Evolutionary conservation across 106 monocot genomes (phyloP).

Genomic region (Posidonia australis): DNA sequence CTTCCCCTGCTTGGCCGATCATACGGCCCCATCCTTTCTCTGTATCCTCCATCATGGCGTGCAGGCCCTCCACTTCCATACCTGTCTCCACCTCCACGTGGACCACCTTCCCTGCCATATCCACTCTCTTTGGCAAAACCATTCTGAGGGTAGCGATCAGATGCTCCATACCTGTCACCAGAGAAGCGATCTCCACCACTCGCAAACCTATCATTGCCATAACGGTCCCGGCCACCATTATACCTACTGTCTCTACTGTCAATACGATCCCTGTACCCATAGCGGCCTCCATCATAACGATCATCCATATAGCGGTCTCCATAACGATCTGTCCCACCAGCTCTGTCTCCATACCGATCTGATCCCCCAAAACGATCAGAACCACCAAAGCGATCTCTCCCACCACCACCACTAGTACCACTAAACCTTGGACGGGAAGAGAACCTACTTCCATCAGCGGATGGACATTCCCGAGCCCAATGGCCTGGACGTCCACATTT

Average conservation of each 20-base stretch:
- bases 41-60: slow-evolving; percentile 29
- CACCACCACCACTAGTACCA: slow-evolving; percentile 12
- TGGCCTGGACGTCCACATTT: slow-evolving; percentile 89
- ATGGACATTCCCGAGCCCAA: slow-evolving; percentile 92
- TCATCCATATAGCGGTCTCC: slow-evolving; percentile 47
- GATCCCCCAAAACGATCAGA: slow-evolving; percentile 12
- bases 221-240: slow-evolving; percentile 57
- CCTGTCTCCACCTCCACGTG: slow-evolving; percentile 31
- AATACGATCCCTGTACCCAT: slow-evolving; percentile 50
- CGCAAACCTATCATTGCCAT: slow-evolving; percentile 41
- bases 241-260: slow-evolving; percentile 47
- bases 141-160: slow-evolving; percentile 58
- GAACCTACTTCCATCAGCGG: slow-evolving; percentile 38
- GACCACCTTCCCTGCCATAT: slow-evolving; percentile 36
- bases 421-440: slow-evolving; percentile 37
- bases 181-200: slow-evolving; percentile 34
- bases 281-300: slow-evolving; percentile 62
- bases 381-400: slow-evolving; percentile 25
- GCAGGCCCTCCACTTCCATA: slow-evolving; percentile 41
- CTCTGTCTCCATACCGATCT: slow-evolving; percentile 33
- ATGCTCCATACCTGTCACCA: slow-evolving; percentile 40
- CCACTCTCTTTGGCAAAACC: slow-evolving; percentile 59
- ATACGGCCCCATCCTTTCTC: slow-evolving; percentile 70
- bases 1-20: slow-evolving; percentile 60
- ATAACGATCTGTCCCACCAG: slow-evolving; percentile 31